Evolutionary conservation across 148 eudicot species (phyloP).

Genomic region (Arbutus unedo): DNA sequence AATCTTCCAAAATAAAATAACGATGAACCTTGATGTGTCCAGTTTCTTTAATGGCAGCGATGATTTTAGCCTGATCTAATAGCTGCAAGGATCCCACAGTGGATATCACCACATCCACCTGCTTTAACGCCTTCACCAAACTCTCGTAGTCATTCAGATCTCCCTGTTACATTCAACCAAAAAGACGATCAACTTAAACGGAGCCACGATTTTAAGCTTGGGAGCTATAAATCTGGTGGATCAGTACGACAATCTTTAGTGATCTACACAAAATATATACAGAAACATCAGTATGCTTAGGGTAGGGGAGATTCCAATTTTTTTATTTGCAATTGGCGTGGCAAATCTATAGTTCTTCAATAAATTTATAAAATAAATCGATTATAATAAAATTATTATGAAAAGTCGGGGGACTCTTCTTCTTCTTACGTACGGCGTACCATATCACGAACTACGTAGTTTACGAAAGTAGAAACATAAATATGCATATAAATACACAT

Average conservation of each 20-base stretch:
- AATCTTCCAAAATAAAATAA: no score
- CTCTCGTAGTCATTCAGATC: conserved; percentile 26
- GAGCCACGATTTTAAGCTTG: not conserved
- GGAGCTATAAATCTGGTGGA: not conserved
- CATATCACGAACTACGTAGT: not conserved
- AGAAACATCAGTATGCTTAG: no score
- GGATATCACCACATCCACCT: conserved; percentile 32
- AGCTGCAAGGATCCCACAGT: conserved; percentile 13
- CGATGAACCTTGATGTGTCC: conserved; percentile 22
- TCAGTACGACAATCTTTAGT: not conserved
- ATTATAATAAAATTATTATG: not conserved
- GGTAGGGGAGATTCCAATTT: not conserved
- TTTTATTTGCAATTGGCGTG: not conserved
- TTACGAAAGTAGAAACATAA: not conserved
- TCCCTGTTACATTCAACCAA: conserved; percentile 17
- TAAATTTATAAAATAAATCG: not conserved
- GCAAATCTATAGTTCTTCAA: not conserved
- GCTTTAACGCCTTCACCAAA: conserved; percentile 29
- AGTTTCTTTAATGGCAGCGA: conserved; percentile 30
- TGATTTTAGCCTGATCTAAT: conserved; percentile 23
- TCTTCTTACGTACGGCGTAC: not conserved
- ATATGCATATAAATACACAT: no score
- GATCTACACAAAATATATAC: not conserved
- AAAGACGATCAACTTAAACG: not conserved
- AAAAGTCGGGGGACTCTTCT: not conserved